Evolutionary conservation across 352 stramenopile species (phyloP), one percentile per base, ranked within the genome.

Genomic region (Pythium utonaiense): DNA sequence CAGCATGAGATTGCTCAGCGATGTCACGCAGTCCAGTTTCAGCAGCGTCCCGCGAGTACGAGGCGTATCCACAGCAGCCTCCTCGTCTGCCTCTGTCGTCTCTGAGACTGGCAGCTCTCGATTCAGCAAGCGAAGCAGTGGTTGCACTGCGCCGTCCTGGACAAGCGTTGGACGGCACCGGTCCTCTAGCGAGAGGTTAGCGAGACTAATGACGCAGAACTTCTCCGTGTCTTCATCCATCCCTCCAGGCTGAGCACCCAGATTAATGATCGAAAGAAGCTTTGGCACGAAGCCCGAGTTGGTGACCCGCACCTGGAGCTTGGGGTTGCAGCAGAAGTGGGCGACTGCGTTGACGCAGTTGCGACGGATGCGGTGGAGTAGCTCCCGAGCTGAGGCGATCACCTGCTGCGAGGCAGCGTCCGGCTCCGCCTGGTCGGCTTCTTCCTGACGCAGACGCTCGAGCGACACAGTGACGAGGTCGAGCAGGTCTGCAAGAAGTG

Each of bases 1-100:
- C 8, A 93, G 73, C 65, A 94, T 88, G 6, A 94, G 60, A 38
- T 93, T 91, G 62, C 85, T 93, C 52, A 94, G 65, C 16, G 83
- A 76, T 21, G 82, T 89, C 22, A 93, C 82, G 49, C 83, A 91
- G 67, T 94, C 85, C 28, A 91, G 66, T 51, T 92, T 83, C 13
- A 92, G 68, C 48, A 92, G 65, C 30, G 86, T 71, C 6, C 48
- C 33, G 33, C 66, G 53, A 8, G 36, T 25, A 16, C 24, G n/a
- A 13, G 47, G 13, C 6, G 33, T 38, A 2, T 47, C 42, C 4
- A 28, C 50, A 12, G 6, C 27, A 3, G 21, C 21, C 12, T 31
- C 21, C 9, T 40, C 51, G 12, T 70, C 57, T 12, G 24, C 6
- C n/a, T 47, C 40, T 8, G 40, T 47, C 6, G 40, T 47, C 14